These are phyloP conservation scores for Hypoxylon lienhwacheense DNA, from an alignment of 495 filamentous ascomycete species.

Conservation along the genomic window DNA sequence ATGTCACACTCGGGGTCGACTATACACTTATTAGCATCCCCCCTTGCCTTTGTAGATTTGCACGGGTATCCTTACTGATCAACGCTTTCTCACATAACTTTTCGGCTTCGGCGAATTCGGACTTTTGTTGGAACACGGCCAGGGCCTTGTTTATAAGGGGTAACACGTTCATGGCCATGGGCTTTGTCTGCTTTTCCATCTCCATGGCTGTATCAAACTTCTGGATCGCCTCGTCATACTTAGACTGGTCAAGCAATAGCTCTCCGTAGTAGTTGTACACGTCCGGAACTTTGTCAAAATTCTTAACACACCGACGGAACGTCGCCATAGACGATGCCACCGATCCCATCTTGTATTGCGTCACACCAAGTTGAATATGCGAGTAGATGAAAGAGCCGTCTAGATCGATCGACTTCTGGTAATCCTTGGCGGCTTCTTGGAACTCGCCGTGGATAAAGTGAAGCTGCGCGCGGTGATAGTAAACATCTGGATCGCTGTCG, in stretches of 20 bases:
- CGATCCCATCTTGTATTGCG: slow-evolving; percentile 99
- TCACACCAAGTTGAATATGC: slow-evolving; percentile 98
- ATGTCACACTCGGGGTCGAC: slow-evolving; percentile 99
- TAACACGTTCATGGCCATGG: slow-evolving; percentile 92
- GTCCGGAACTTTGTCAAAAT: slow-evolving; percentile 93
- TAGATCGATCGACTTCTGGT: slow-evolving; percentile 98
- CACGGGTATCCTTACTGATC: slow-evolving; percentile 69
- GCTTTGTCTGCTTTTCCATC: slow-evolving; percentile 94
- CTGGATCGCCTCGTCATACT: slow-evolving; percentile 92
- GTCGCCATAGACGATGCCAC: slow-evolving; percentile 98
- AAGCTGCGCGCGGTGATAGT: slow-evolving; percentile 97
- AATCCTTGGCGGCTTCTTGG: slow-evolving; percentile 91
- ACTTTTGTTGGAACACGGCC: slow-evolving; percentile 96
- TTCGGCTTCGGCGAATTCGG: slow-evolving; percentile 92
- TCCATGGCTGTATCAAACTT: slow-evolving; percentile 98
- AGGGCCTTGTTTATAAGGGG: slow-evolving; percentile 98
- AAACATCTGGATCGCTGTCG: slow-evolving; percentile 91
- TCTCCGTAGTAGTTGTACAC: slow-evolving; percentile 99
- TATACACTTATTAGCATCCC: slow-evolving; percentile 48
- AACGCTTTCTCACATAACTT: slow-evolving; percentile 95
- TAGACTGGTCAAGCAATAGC: slow-evolving; percentile 94
- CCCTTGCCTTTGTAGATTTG: neutral
- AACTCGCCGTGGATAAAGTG: slow-evolving; percentile 98
- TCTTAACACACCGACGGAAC: slow-evolving; percentile 96
- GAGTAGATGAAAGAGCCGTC: slow-evolving; percentile 97